phyloP scores from a whole-genome alignment of 2,329 filamentous ascomycete species.

The Hypoxylon sp. region DNA sequence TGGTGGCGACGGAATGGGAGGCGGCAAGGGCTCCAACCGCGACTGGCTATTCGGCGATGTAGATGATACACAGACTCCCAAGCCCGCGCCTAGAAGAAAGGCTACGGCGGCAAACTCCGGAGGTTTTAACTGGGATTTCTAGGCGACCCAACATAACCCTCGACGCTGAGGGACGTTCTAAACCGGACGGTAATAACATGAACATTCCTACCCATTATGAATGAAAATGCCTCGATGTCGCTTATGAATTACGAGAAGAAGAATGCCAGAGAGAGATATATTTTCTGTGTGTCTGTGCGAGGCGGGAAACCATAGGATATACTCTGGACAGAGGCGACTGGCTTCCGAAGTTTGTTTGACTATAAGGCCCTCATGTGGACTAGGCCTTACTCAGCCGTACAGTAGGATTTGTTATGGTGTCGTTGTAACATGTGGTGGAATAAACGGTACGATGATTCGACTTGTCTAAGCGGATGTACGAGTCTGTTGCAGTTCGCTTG shows the following conservation, averaged over 20 bases:
- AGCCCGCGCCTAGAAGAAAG: slow-evolving; percentile 59
- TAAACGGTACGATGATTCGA: slow-evolving; percentile 1
- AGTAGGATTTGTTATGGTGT: slow-evolving; percentile 15
- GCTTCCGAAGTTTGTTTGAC: slow-evolving; percentile 10
- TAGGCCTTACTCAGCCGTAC: slow-evolving; percentile 1
- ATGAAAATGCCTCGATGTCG: slow-evolving; percentile 53
- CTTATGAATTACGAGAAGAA: slow-evolving; percentile 55
- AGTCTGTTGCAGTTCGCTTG: slow-evolving; percentile 4
- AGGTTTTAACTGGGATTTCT: slow-evolving; percentile 56
- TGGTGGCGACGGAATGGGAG: slow-evolving; percentile 77
- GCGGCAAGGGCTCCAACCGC: slow-evolving; percentile 67
- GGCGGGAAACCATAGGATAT: slow-evolving; percentile 23
- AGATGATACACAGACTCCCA: slow-evolving; percentile 58
- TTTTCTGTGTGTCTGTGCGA: slow-evolving; percentile 30
- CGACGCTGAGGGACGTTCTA: slow-evolving; percentile 39
- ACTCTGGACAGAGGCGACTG: slow-evolving; percentile 16
- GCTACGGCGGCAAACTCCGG: slow-evolving; percentile 47
- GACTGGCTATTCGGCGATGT: slow-evolving; percentile 72
- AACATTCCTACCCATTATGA: slow-evolving; percentile 39
- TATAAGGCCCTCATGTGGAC: slow-evolving; percentile 19
- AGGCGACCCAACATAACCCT: slow-evolving; percentile 46
- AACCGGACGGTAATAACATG: slow-evolving; percentile 18
- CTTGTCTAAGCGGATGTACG: slow-evolving; percentile 3
- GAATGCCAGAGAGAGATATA: slow-evolving; percentile 16
- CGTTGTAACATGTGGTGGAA: slow-evolving; percentile 16